phyloP scores from a whole-genome alignment of 768 basidiomycete species.

The Trametes maxima region DNA sequence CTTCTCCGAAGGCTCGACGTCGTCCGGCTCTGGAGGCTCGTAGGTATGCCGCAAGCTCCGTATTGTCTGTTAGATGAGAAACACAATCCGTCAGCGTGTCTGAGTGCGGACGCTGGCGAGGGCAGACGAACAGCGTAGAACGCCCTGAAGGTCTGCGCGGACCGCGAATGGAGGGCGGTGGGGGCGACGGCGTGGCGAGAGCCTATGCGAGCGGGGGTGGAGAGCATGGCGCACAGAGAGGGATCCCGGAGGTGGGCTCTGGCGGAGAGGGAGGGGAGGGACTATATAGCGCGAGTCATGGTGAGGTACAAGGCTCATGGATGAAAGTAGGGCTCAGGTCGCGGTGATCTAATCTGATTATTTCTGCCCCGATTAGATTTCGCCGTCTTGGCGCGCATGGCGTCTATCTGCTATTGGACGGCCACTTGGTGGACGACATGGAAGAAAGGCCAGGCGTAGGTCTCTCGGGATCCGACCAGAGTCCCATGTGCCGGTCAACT shows the following conservation, averaged over 20 bases:
- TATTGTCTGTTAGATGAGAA: conserved; percentile 28
- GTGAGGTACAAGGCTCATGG: neutral
- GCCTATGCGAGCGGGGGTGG: conserved; percentile 17
- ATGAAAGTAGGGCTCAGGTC: neutral
- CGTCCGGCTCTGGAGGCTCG: conserved; percentile 27
- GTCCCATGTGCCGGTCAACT: neutral
- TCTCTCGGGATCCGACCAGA: neutral
- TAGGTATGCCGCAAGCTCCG: conserved; percentile 27
- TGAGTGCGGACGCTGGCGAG: neutral
- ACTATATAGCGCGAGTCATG: conserved; percentile 22
- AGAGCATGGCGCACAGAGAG: conserved; percentile 18
- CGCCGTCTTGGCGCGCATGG: conserved; percentile 8
- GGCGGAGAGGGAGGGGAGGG: conserved; percentile 4
- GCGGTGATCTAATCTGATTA: conserved; percentile 21
- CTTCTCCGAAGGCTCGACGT: conserved; percentile 34
- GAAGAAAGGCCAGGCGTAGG: neutral
- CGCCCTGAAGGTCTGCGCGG: conserved; percentile 35
- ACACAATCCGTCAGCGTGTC: conserved; percentile 1
- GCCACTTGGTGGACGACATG: neutral
- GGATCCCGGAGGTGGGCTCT: conserved; percentile 3
- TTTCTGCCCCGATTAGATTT: conserved; percentile 13
- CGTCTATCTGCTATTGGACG: conserved; percentile 21
- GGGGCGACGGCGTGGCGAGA: conserved; percentile 4
- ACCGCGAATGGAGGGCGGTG: conserved; percentile 23
- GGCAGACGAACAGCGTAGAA: conserved; percentile 33